These are phyloP conservation scores for Camellia japonica DNA, from an alignment of 148 eudicot species.

Conservation along the genomic window DNA sequence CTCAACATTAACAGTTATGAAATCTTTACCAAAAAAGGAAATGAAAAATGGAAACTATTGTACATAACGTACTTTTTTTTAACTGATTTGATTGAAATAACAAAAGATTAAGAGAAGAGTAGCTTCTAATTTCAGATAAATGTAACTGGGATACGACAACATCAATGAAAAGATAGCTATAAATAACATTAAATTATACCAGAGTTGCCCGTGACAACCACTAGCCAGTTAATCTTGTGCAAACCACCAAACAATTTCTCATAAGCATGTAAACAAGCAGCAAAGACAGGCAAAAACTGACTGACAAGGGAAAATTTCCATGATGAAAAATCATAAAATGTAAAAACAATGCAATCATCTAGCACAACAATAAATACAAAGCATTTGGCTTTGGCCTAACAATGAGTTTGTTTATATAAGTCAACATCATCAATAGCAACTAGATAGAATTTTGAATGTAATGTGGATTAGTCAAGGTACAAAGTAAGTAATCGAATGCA, in stretches of 20 bases:
- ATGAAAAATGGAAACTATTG: background rate
- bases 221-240: background rate
- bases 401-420: background rate
- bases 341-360: background rate
- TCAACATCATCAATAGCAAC: too few species aligned
- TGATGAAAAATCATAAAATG: background rate
- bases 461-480: too few species aligned
- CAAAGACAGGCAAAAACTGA: background rate
- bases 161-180: background rate
- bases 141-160: background rate
- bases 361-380: background rate
- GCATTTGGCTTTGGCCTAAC: background rate
- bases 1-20: background rate
- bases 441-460: too few species aligned
- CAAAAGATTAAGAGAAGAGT: background rate
- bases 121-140: too few species aligned
- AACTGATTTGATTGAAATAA: background rate
- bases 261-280: background rate
- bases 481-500: too few species aligned
- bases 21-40: background rate
- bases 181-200: background rate
- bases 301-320: background rate
- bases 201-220: background rate
- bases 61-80: background rate
- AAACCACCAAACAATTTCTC: background rate